Evolutionary conservation across 345 rosid species (phyloP).

Genomic region (Gossypioides kirkii): DNA sequence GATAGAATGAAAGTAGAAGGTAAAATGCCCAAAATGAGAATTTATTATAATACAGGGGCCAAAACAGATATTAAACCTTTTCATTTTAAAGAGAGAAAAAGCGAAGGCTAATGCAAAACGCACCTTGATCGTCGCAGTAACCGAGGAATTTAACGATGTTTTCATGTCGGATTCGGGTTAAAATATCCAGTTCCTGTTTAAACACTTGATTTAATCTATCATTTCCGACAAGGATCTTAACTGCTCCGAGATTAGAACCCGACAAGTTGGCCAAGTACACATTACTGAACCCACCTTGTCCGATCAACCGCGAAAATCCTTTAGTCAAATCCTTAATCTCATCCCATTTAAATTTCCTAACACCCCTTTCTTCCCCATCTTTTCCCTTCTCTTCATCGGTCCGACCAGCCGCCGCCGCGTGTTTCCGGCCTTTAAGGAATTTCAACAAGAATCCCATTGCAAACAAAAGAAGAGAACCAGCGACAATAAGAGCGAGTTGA

Average conservation of each 20-base stretch:
- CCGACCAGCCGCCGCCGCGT: background rate
- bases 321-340: conserved; percentile 45
- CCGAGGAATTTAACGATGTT: conserved; percentile 75
- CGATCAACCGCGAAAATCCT: conserved; percentile 51
- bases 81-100: too few species aligned
- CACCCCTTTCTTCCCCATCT: conserved; percentile 15
- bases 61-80: too few species aligned
- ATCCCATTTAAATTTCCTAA: conserved; percentile 42
- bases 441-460: conserved; percentile 43
- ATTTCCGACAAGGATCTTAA: conserved; percentile 57
- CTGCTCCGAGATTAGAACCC: conserved; percentile 40
- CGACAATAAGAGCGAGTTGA: background rate
- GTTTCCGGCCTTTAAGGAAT: conserved; percentile 21
- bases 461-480: conserved; percentile 15
- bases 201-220: conserved; percentile 57
- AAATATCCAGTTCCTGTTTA: conserved; percentile 68
- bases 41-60: too few species aligned
- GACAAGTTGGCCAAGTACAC: conserved; percentile 56
- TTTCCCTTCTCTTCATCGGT: background rate
- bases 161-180: conserved; percentile 56
- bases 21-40: too few species aligned
- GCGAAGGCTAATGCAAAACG: too few species aligned
- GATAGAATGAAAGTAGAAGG: too few species aligned
- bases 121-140: conserved; percentile 61
- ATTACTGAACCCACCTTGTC: conserved; percentile 86